Evolutionary conservation across 495 filamentous ascomycete species (phyloP).

Genomic region (Talaromyces ruber): DNA sequence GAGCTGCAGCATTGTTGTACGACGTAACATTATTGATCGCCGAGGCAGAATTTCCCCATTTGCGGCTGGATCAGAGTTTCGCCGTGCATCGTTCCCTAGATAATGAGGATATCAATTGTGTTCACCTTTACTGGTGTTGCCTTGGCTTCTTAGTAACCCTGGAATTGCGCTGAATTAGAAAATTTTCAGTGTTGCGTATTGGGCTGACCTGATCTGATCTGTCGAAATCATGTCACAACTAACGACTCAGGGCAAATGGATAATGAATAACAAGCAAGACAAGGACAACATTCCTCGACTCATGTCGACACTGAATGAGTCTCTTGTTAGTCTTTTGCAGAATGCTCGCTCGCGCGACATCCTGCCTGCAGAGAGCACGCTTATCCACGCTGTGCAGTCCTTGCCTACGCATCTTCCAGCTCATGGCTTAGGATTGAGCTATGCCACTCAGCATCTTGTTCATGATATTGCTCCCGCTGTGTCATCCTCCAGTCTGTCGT

Average conservation of each 20-base stretch:
- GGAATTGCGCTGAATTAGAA: not conserved
- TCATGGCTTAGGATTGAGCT: not conserved
- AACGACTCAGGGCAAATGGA: not conserved
- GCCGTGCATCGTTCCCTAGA: not conserved
- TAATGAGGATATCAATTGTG: not conserved
- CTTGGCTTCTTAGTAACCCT: not conserved
- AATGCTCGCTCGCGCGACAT: conserved; percentile 2
- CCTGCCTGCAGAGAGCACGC: not conserved
- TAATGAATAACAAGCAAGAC: conserved; percentile 2
- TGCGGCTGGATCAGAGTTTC: not conserved
- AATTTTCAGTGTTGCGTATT: not conserved
- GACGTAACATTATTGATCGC: not conserved
- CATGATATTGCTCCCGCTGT: conserved; percentile 45
- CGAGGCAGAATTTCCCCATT: not conserved
- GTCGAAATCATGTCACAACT: conserved; percentile 1
- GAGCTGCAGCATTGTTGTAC: not conserved
- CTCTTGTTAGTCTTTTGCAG: not conserved
- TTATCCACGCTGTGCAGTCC: not conserved
- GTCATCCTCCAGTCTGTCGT: conserved; percentile 37
- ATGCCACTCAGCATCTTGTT: conserved; percentile 24
- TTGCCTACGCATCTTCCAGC: not conserved
- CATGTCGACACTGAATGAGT: not conserved
- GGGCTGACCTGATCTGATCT: not conserved
- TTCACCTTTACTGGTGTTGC: not conserved
- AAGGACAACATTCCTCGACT: not conserved